Base-by-base conservation (phyloP, 1,284 basidiomycete species). In the Cystodermella granulosa region DNA sequence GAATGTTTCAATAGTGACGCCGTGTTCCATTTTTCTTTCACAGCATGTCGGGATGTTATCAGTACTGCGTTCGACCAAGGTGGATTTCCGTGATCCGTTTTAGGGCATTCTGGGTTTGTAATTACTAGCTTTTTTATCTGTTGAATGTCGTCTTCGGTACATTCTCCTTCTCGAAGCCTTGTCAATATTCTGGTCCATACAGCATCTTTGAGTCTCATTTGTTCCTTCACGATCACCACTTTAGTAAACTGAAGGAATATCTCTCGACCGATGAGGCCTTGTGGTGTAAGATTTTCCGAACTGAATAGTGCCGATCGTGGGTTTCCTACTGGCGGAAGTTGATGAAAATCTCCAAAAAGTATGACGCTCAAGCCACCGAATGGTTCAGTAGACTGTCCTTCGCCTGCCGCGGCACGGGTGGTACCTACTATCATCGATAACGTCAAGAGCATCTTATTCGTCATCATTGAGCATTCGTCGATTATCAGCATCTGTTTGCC, bases 341-440 rank as follows among this genome's bases (percentile, higher is more conserved):
- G 69, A 38, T 72, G 67, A 20, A 67, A 63, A 42, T 72, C 68
- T 0, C 70, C 67, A 5, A 55, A 52, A 0, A 70, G 23, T 5
- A 71, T 61, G 0, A 71, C 51, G 35, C 65, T 63, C 39, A 69
- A 50, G 0, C 55, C 59, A 8, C 60, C 57, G n/a, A 31, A 31
- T 11, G 28, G 28, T 31, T 31, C n/a, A n/a, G 11, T 31, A n/a
- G 11, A 11, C 11, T 31, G 11, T 31, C 11, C 11, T 11, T 11
- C 28, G n/a, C n/a, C 28, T 11, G 11, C n/a, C n/a, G 11, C 28
- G n/a, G 28, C 11, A 11, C 28, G 28, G n/a, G n/a, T n/a, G n/a
- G 28, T 31, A 31, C 11, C 11, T 11, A 31, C 21, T 7, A 54
- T 21, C 34, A 49, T 38, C 1, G 50, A 50, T 13, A 42, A 11